phyloP scores from a whole-genome alignment of 805 yeast species.

The Wickerhamiella australiensis region DNA sequence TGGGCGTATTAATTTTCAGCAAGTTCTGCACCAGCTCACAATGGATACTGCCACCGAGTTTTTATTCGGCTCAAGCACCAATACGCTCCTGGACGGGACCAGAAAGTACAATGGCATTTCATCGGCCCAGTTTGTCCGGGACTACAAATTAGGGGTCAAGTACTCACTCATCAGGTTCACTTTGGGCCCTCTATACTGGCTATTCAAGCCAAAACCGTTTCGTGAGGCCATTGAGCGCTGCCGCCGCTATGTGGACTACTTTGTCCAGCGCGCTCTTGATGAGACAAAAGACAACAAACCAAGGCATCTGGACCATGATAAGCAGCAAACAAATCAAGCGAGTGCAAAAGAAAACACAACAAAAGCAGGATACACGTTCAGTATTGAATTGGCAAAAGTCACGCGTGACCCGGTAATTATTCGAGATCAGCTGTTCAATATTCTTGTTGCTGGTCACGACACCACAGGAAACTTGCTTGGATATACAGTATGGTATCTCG shows the following conservation, averaged over 20 bases:
- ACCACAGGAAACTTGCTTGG: constrained; percentile 40
- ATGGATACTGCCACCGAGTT: constrained; percentile 27
- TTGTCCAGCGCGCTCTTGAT: constrained; percentile 31
- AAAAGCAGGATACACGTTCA: constrained; percentile 33
- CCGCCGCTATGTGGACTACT: constrained; percentile 30
- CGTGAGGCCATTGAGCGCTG: constrained; percentile 26
- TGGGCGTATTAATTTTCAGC: constrained; percentile 17
- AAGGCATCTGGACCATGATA: too few relatives aligned
- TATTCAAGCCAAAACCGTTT: constrained; percentile 24
- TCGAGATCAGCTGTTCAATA: constrained; percentile 37
- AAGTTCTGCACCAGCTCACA: constrained; percentile 20
- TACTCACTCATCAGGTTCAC: constrained; percentile 5
- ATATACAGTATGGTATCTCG: constrained; percentile 33
- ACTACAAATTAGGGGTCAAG: constrained; percentile 13
- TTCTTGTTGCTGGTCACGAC: constrained; percentile 40
- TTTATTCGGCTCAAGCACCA: constrained; percentile 21
- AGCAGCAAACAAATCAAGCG: too few relatives aligned
- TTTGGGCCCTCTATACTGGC: constrained; percentile 16
- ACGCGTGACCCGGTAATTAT: constrained; percentile 35
- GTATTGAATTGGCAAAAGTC: constrained; percentile 36
- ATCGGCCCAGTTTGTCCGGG: constrained; percentile 22
- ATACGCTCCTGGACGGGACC: constrained; percentile 15
- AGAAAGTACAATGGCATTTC: constrained; percentile 17
- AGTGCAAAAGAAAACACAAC: too few relatives aligned
- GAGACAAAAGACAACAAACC: constrained; percentile 14